These are phyloP conservation scores for Diaporthe sp. DNA, from an alignment of 2,329 filamentous ascomycete genomes.

Conservation along the genomic window DNA sequence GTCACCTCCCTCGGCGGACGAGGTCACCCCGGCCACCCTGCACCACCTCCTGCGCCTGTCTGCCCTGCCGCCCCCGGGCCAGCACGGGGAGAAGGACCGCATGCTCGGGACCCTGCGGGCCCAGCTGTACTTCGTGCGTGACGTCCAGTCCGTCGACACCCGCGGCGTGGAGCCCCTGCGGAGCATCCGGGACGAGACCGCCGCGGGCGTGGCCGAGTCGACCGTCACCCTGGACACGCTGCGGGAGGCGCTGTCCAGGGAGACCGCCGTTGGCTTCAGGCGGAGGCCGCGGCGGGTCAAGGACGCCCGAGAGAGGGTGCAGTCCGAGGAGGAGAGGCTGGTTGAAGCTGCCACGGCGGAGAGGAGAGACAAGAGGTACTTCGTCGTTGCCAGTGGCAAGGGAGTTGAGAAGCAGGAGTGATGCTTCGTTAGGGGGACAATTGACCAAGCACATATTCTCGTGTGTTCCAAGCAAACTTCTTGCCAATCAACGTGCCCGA, in stretches of 20 bases:
- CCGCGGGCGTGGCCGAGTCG: constrained; percentile 65
- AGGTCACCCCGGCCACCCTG: constrained; percentile 77
- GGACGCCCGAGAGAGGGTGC: constrained; percentile 35
- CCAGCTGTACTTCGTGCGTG: constrained; percentile 91
- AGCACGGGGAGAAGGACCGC: constrained; percentile 71
- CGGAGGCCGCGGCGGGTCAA: constrained; percentile 57
- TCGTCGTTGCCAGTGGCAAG: constrained; percentile 79
- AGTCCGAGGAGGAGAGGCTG: constrained; percentile 45
- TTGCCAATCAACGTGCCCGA: not conserved
- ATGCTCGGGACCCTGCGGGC: constrained; percentile 83
- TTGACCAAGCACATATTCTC: not conserved
- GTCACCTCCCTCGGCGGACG: constrained; percentile 44
- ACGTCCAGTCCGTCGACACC: constrained; percentile 86
- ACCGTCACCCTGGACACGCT: constrained; percentile 73
- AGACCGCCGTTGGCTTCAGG: constrained; percentile 72
- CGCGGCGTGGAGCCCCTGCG: constrained; percentile 79
- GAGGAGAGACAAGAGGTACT: constrained; percentile 79
- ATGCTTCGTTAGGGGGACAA: not conserved
- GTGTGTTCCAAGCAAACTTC: not conserved
- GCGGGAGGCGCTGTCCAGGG: constrained; percentile 68
- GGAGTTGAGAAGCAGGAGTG: constrained; percentile 13
- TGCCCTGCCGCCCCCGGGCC: constrained; percentile 81
- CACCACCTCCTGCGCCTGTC: constrained; percentile 90
- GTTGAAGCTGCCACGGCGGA: constrained; percentile 50
- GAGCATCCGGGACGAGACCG: constrained; percentile 86